These are phyloP conservation scores for Hypomyces perniciosus DNA, from an alignment of 2,329 filamentous ascomycete species.

Conservation along the genomic window DNA sequence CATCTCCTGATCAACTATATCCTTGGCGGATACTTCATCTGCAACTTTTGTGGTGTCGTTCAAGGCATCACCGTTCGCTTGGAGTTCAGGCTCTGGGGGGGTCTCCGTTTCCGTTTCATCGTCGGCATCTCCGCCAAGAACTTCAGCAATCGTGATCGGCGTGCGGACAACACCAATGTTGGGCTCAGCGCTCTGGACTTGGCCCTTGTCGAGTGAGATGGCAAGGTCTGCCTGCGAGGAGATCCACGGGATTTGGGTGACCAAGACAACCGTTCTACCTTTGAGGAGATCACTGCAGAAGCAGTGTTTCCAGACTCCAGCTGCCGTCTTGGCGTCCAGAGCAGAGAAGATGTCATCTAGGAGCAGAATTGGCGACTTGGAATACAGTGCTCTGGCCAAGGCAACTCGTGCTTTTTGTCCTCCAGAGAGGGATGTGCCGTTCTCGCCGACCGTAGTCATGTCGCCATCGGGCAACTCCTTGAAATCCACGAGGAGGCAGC, in stretches of 20 bases:
- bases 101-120: constrained; percentile 25
- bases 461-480: constrained; percentile 45
- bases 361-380: constrained; percentile 47
- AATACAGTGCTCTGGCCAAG: constrained; percentile 52
- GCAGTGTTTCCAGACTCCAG: constrained; percentile 49
- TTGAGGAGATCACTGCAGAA: constrained; percentile 51
- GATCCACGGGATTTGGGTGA: constrained; percentile 52
- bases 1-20: constrained; percentile 44
- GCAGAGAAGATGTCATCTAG: constrained; percentile 57
- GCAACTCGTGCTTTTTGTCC: constrained; percentile 53
- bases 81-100: constrained; percentile 23
- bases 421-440: constrained; percentile 49
- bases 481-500: constrained; percentile 46
- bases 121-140: constrained; percentile 29
- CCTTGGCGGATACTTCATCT: constrained; percentile 32
- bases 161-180: constrained; percentile 41
- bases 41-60: constrained; percentile 28
- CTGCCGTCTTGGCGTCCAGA: constrained; percentile 52
- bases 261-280: constrained; percentile 50
- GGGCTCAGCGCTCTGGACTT: constrained; percentile 33
- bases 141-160: constrained; percentile 37
- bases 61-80: constrained; percentile 23
- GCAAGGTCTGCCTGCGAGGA: constrained; percentile 44
- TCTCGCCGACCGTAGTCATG: constrained; percentile 47
- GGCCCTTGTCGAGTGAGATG: constrained; percentile 41